phyloP scores from a whole-genome alignment of 2,329 filamentous ascomycete genomes.

The Penicillium sp. region DNA sequence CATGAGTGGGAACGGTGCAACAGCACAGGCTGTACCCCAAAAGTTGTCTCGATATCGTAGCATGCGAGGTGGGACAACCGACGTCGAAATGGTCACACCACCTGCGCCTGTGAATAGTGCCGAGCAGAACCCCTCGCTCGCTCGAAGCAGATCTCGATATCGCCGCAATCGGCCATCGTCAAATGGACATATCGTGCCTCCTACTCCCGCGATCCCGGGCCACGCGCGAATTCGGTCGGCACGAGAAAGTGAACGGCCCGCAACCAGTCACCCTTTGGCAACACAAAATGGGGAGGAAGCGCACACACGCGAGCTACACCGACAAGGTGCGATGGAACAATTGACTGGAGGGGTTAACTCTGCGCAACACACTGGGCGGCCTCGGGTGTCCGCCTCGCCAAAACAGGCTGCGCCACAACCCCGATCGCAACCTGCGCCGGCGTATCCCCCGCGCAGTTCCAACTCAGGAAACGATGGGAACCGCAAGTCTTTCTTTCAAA shows the following conservation, averaged over 20 bases:
- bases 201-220: slow-evolving; percentile 14
- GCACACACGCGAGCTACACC: slow-evolving; percentile 24
- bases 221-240: slow-evolving; percentile 1
- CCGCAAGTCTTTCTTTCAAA: slow-evolving; percentile 33
- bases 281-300: slow-evolving; percentile 15
- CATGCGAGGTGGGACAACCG: background rate
- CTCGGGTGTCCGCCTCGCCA: slow-evolving; percentile 4
- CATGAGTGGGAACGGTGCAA: background rate
- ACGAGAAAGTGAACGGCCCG: background rate
- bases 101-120: background rate
- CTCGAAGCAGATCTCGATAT: slow-evolving; percentile 37
- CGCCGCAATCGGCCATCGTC: slow-evolving; percentile 29
- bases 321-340: slow-evolving; percentile 35
- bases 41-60: background rate
- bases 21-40: background rate
- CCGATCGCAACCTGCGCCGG: background rate
- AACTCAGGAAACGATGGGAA: slow-evolving; percentile 15
- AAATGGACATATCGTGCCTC: slow-evolving; percentile 4
- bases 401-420: background rate
- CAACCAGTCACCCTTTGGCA: background rate
- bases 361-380: slow-evolving; percentile 7
- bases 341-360: slow-evolving; percentile 29
- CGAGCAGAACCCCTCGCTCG: slow-evolving; percentile 26
- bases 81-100: slow-evolving; percentile 1
- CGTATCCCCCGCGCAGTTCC: background rate